Evolutionary conservation across 305 asterid genomes (phyloP).

Genomic region (Fraxinus albicans): DNA sequence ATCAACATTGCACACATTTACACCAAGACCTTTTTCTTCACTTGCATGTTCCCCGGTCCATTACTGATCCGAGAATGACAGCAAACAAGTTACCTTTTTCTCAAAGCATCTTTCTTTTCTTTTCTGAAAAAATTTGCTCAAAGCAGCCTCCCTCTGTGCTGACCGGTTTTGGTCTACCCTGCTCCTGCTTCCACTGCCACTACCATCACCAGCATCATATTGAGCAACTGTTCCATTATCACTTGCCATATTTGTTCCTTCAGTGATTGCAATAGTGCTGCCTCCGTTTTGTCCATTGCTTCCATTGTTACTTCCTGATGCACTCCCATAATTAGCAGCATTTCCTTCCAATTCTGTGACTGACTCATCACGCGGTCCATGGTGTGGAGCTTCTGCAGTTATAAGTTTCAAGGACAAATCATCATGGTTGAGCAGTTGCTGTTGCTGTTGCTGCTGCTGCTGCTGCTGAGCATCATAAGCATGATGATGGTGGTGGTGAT

Average conservation of each 20-base stretch:
- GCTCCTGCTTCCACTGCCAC: slow-evolving; percentile 36
- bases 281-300: slow-evolving; percentile 14
- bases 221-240: slow-evolving; percentile 35
- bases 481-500: slow-evolving; percentile 53
- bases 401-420: slow-evolving; percentile 25
- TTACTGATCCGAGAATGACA: neutral
- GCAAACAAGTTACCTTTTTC: slow-evolving; percentile 38
- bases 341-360: slow-evolving; percentile 1
- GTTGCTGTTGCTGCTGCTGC: slow-evolving; percentile 33
- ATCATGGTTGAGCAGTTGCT: slow-evolving; percentile 22
- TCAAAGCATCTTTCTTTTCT: slow-evolving; percentile 55
- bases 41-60: neutral
- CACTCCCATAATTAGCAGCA: slow-evolving; percentile 6
- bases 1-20: neutral
- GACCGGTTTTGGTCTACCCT: slow-evolving; percentile 36
- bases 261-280: slow-evolving; percentile 36
- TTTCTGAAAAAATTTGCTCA: slow-evolving; percentile 49
- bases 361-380: neutral
- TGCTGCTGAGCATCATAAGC: slow-evolving; percentile 34
- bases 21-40: neutral
- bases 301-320: slow-evolving; percentile 8
- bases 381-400: slow-evolving; percentile 6
- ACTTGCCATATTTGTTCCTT: slow-evolving; percentile 33
- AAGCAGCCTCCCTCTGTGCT: slow-evolving; percentile 45
- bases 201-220: slow-evolving; percentile 28